Evolutionary conservation across 495 filamentous ascomycete species (phyloP), one percentile per base, ranked within the genome.

Genomic region (Penicillium lividum): DNA sequence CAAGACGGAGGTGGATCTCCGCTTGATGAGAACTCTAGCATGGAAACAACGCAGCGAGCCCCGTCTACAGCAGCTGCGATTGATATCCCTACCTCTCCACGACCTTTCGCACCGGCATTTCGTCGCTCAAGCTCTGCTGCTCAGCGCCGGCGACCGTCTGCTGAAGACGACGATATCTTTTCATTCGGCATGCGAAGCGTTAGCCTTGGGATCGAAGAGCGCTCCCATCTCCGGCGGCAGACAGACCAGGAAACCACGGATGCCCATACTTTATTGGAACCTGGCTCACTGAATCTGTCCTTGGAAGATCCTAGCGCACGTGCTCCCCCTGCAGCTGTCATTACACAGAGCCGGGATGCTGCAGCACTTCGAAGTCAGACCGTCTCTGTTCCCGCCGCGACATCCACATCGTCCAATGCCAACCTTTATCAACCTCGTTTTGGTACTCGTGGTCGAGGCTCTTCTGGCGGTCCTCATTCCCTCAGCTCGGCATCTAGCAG

Each of bases 31-130:
- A 75, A 69, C 34, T 54, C 68, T 6, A 68, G 68, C 54, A 65
- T 73, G 49, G 71, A 73, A 40, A 63, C 68, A 30, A 70, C 75
- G 36, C 80, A 85, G 63, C 73, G 76, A 8, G 73, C 71, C 31
- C 67, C 80, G 4, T 72, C 73, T 22, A 69, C 68, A 3, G 86
- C 86, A 3, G 88, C 77, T 42, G 88, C 91, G 3, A 94, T 95
- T 49, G 87, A 92, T 53, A 96, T 96, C 25, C 91, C 91, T 1
- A 86, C 85, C 1, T 93, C 91, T 1, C 89, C 91, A 3, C 78
- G 86, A 5, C 74, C 73, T 40, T 90, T 75, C 66, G 74, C 82
- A 48, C 83, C 85, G 31, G 73, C 80, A 54, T 81, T 77, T 52
- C 84, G 91, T 31, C 80, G 90, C 45, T 86, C 90, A 16, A 93